Evolutionary conservation across 768 basidiomycete genomes (phyloP).

Genomic region (Crassisporium funariophilum): DNA sequence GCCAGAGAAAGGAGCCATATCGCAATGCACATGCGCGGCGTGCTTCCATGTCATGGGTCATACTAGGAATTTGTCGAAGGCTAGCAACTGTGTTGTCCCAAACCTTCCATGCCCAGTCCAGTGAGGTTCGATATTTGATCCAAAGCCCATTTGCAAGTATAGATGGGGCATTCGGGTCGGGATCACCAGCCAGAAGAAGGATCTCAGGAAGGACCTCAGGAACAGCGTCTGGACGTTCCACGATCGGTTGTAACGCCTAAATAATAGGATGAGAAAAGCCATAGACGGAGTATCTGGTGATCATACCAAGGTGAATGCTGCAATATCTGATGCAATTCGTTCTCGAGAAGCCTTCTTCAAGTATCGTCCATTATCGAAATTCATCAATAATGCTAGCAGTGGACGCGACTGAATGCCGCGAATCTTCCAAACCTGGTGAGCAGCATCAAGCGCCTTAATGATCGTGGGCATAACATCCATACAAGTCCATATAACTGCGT

Average conservation of each 20-base stretch:
- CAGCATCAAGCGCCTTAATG: constrained; percentile 57
- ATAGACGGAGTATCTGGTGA: not conserved
- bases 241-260: constrained; percentile 51
- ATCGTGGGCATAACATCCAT: constrained; percentile 65
- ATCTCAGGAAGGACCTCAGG: constrained; percentile 65
- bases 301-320: constrained; percentile 62
- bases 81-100: constrained; percentile 84
- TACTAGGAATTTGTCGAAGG: constrained; percentile 65
- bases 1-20: constrained; percentile 71
- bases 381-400: constrained; percentile 62
- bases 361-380: constrained; percentile 63
- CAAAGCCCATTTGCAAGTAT: constrained; percentile 76
- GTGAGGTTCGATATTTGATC: constrained; percentile 77
- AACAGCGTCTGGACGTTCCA: constrained; percentile 40
- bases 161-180: constrained; percentile 61
- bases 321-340: constrained; percentile 61
- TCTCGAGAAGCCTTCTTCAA: constrained; percentile 57
- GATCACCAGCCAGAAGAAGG: constrained; percentile 60
- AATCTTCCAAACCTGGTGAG: constrained; percentile 64
- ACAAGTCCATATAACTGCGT: constrained; percentile 74
- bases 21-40: constrained; percentile 58
- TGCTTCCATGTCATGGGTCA: constrained; percentile 48
- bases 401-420: constrained; percentile 67
- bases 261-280: not conserved
- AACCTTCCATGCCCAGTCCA: constrained; percentile 79